Conservation (phyloP, 805 yeast genomes). For the Trichomonascus vanleenenianus region DNA sequence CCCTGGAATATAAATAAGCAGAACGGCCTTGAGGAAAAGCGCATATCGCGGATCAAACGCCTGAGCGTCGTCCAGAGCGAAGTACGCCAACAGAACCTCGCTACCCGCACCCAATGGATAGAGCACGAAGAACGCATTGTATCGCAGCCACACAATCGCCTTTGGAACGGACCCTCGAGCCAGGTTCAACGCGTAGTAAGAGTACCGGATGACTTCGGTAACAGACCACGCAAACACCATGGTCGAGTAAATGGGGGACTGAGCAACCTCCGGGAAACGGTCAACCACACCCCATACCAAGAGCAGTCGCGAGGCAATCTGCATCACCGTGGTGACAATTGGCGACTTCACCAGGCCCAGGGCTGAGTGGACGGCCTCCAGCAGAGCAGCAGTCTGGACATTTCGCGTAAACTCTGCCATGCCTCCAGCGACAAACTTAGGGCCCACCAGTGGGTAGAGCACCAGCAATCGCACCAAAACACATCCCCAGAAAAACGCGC, state of each 20-base stretch:
- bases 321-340: slow-evolving; percentile 72
- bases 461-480: slow-evolving; percentile 39
- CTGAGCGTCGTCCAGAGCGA: slow-evolving; percentile 63
- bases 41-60: slow-evolving; percentile 40
- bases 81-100: slow-evolving; percentile 62
- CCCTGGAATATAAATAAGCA: slow-evolving; percentile 77
- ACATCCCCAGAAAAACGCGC: slow-evolving; percentile 48
- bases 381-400: slow-evolving; percentile 71
- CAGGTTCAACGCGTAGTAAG: slow-evolving; percentile 72
- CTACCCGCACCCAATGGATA: slow-evolving; percentile 92
- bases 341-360: slow-evolving; percentile 83
- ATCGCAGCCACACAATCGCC: slow-evolving; percentile 63
- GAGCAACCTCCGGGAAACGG: slow-evolving; percentile 65
- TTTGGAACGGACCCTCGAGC: slow-evolving; percentile 47
- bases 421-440: slow-evolving; percentile 55
- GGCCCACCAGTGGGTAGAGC: slow-evolving; percentile 42
- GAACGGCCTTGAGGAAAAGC: slow-evolving; percentile 44
- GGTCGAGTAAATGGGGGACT: slow-evolving; percentile 43
- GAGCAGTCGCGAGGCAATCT: slow-evolving; percentile 77
- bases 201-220: slow-evolving; percentile 87
- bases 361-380: slow-evolving; percentile 73
- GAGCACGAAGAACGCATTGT: slow-evolving; percentile 70
- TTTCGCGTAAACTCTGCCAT: slow-evolving; percentile 51
- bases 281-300: slow-evolving; percentile 78
- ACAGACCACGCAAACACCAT: slow-evolving; percentile 82